Percentiles rank a stretch among this genome's conserved stretches.
Evolutionary conservation across 1,139 yeast species (phyloP).

Genomic region (Candida sanyaensis): DNA sequence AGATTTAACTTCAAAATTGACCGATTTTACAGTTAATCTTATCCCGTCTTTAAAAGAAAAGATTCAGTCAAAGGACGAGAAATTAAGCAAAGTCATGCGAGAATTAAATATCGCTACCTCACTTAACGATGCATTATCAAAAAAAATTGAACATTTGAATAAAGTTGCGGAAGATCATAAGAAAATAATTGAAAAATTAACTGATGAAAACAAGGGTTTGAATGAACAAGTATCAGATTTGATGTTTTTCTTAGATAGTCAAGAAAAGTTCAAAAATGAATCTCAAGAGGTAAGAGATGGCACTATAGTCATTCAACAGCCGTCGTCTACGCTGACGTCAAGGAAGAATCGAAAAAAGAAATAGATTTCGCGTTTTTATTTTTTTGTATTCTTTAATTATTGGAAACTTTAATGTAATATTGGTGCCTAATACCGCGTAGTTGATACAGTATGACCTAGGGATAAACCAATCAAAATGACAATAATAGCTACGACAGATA

Average conservation of each 20-base stretch:
- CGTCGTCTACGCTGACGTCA: conserved; percentile 17
- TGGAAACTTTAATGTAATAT: no score
- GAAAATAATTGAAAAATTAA: conserved; percentile 22
- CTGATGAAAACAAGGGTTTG: conserved; percentile 50
- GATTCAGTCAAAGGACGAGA: conserved; percentile 32
- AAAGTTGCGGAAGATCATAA: conserved; percentile 35
- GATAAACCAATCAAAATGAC: no score
- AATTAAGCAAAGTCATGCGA: conserved; percentile 28
- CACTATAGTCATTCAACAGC: conserved; percentile 47
- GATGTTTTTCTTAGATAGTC: conserved; percentile 79
- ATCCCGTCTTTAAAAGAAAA: conserved; percentile 38
- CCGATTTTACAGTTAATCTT: conserved; percentile 24
- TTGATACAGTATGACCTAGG: no score
- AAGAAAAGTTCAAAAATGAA: conserved; percentile 69
- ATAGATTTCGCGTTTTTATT: not conserved
- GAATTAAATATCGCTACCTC: conserved; percentile 38
- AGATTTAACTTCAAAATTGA: conserved; percentile 25
- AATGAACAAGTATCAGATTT: conserved; percentile 75
- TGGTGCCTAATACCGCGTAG: no score
- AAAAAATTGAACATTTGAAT: conserved; percentile 54
- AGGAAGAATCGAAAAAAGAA: conserved; percentile 21
- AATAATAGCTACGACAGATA: no score
- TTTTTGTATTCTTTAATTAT: no score
- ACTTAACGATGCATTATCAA: conserved; percentile 57
- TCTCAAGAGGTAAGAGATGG: conserved; percentile 75